Evolutionary conservation across 345 rosid genomes (phyloP), one percentile per base, ranked within the genome.

Genomic region (Cochlearia excelsa): DNA sequence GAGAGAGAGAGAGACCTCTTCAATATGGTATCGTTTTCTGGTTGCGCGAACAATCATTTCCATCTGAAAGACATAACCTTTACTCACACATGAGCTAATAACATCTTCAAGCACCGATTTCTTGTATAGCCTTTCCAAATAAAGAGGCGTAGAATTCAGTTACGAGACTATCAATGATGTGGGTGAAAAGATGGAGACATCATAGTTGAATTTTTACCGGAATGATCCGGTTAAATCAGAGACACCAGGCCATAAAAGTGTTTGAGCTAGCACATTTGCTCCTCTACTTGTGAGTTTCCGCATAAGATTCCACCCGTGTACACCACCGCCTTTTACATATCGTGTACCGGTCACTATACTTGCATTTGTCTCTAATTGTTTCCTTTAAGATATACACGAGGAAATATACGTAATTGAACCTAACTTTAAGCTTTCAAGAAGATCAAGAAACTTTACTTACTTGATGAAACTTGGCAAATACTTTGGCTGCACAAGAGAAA

Each of bases 251-350:
- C 43, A 39, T 39, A 39, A 39, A 8, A 39, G n/a, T 39, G 43
- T 39, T 39, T 39, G 43, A 39, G 43, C 43, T 39, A 39, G 43
- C 43, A 39, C 43, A 9, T 39, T 39, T 39, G 43, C 43, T 39
- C 43, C 43, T 39, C 43, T 39, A 39, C 43, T 39, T 39, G 43
- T 39, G n/a, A 39, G 43, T 39, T 39, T 39, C 43, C 43, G 43
- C 43, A 39, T 39, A 39, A 39, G 43, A 39, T 39, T 39, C 43
- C 43, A 39, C n/a, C 43, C 43, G n/a, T 39, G 10, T 7, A 39
- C 43, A 39, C 43, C 43, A 39, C 43, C 43, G 3, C 43, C 43
- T 9, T 39, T 39, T 39, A 39, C 43, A 39, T 39, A 39, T 39
- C 43, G 43, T 39, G 43, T 39, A 7, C 43, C 43, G n/a, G 43